Evolutionary conservation across 306 rosid species (phyloP).

Genomic region (Vicia faba): DNA sequence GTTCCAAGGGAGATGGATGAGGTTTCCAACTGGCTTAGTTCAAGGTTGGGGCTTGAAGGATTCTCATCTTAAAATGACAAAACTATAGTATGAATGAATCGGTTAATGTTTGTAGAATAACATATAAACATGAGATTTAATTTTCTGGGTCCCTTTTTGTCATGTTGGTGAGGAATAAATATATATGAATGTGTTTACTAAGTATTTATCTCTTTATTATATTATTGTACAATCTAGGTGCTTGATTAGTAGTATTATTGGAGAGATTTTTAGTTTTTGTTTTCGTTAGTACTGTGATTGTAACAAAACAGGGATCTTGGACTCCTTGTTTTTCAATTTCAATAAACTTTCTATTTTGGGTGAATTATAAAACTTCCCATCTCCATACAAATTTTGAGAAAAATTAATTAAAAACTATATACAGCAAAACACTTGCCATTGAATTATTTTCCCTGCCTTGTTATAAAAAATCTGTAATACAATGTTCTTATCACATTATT

Average conservation of each 20-base stretch:
- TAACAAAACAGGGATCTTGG: constrained; percentile 36
- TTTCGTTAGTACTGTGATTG: constrained; percentile 6
- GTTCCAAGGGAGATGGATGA: constrained; percentile 96
- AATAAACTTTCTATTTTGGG: background rate
- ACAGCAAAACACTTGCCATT: background rate
- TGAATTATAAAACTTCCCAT: background rate
- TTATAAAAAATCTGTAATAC: background rate
- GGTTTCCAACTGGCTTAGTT: constrained; percentile 82
- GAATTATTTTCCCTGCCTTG: background rate
- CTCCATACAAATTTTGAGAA: too few species aligned
- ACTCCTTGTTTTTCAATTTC: constrained; percentile 38
- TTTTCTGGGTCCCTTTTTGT: constrained; percentile 47
- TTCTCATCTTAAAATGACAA: constrained; percentile 34
- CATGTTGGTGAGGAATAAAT: constrained; percentile 43
- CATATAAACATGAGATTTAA: constrained; percentile 46
- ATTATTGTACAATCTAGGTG: constrained; percentile 45
- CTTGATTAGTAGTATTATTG: constrained; percentile 31
- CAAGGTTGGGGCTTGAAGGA: constrained; percentile 85
- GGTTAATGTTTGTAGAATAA: constrained; percentile 36
- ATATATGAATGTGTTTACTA: constrained; percentile 41
- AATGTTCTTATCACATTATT: constrained; percentile 1
- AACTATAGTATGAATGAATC: constrained; percentile 10
- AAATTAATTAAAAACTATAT: too few species aligned
- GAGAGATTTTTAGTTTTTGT: constrained; percentile 14
- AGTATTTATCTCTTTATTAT: constrained; percentile 37